Evolutionary conservation across 768 basidiomycete species (phyloP).

Genomic region (Podaxis pistillaris): DNA sequence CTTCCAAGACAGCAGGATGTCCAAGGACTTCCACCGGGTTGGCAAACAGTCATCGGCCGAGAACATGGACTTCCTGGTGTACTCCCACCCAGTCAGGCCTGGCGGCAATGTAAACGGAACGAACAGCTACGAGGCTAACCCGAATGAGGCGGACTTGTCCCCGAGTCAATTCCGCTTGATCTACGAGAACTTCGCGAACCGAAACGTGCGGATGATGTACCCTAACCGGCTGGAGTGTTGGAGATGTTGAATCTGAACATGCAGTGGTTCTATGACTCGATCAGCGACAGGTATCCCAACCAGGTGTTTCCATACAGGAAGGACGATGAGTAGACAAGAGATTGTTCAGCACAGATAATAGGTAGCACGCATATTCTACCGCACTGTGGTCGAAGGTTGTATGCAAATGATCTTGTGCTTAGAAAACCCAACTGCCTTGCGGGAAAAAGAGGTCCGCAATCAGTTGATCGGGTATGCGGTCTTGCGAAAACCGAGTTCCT

Average conservation of each 20-base stretch:
- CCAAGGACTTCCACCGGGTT: conserved; percentile 17
- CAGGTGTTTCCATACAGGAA: background rate
- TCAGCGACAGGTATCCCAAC: background rate
- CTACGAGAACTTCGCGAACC: conserved; percentile 19
- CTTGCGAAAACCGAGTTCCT: no score
- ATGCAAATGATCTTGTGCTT: no score
- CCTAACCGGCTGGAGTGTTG: conserved; percentile 17
- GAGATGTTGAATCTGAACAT: conserved; percentile 13
- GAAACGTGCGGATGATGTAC: conserved; percentile 14
- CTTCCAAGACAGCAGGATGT: conserved; percentile 17
- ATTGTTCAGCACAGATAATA: no score
- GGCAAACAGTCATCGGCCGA: conserved; percentile 3
- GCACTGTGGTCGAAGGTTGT: background rate
- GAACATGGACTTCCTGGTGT: background rate
- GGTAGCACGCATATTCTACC: no score
- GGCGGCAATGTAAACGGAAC: conserved; percentile 17
- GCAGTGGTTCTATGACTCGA: background rate
- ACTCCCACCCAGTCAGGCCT: conserved; percentile 15
- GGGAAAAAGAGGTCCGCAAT: no score
- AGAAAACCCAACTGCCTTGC: no score
- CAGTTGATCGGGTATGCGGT: no score
- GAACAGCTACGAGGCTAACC: conserved; percentile 17
- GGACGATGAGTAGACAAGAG: background rate
- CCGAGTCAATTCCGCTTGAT: conserved; percentile 11
- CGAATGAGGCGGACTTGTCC: conserved; percentile 8